phyloP scores from a whole-genome alignment of 495 filamentous ascomycete species.

The Lophiotrema nucula region DNA sequence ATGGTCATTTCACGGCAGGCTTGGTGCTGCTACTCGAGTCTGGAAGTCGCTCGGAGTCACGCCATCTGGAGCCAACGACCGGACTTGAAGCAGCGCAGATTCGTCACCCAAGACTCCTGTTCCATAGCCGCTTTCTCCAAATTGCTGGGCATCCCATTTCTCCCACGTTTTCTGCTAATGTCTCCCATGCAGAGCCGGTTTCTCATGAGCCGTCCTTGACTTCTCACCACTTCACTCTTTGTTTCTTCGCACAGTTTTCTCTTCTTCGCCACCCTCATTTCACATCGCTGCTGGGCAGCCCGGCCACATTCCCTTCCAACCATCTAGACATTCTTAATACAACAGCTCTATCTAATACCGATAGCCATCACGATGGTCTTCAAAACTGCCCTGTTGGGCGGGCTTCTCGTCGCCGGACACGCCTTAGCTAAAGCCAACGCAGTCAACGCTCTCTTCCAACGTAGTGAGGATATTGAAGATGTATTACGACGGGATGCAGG shows the following conservation, averaged over 20 bases:
- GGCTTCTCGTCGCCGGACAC: slow-evolving; percentile 29
- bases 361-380: slow-evolving; percentile 20
- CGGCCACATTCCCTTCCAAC: slow-evolving; percentile 16
- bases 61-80: slow-evolving; percentile 8
- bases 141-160: slow-evolving; percentile 2
- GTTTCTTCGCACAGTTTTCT: slow-evolving; percentile 27
- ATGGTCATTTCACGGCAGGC: neutral
- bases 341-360: slow-evolving; percentile 22
- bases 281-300: slow-evolving; percentile 32
- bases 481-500: slow-evolving; percentile 23
- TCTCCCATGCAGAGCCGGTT: slow-evolving; percentile 26
- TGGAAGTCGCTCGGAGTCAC: slow-evolving; percentile 12
- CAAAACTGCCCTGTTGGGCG: slow-evolving; percentile 21
- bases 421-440: slow-evolving; percentile 16
- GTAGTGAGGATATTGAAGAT: slow-evolving; percentile 20
- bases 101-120: slow-evolving; percentile 15
- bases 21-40: slow-evolving; percentile 22
- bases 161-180: slow-evolving; percentile 14
- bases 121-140: slow-evolving; percentile 8
- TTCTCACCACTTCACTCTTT: slow-evolving; percentile 22
- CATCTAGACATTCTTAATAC: slow-evolving; percentile 32
- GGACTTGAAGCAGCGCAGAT: neutral
- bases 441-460: slow-evolving; percentile 19
- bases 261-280: slow-evolving; percentile 27
- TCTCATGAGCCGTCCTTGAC: slow-evolving; percentile 27